phyloP scores from a whole-genome alignment of 108 stramenopile genomes.

The Parmales sp. region DNA sequence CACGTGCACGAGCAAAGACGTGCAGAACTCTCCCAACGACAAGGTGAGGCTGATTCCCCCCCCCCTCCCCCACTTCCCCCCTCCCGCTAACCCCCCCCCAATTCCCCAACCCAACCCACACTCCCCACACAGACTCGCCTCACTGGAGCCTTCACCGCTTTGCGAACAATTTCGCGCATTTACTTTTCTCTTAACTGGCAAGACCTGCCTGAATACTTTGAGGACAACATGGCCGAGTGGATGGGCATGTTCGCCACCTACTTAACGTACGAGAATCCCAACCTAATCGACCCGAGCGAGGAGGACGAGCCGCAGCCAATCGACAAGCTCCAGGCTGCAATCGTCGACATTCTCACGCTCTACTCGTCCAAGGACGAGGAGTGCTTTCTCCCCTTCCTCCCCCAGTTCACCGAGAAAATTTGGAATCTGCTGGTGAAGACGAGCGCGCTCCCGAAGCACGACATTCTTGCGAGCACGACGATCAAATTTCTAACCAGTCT shows the following conservation, averaged over 20 bases:
- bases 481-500: constrained; percentile 81
- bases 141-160: constrained; percentile 61
- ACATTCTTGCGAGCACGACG: constrained; percentile 74
- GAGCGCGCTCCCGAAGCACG: constrained; percentile 59
- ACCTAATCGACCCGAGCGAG: constrained; percentile 59
- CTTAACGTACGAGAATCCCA: constrained; percentile 70
- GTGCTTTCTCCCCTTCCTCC: constrained; percentile 66
- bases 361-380: constrained; percentile 95
- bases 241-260: constrained; percentile 79
- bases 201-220: constrained; percentile 95
- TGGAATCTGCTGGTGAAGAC: constrained; percentile 78
- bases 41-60: no score
- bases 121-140: no score
- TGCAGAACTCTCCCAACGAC: constrained; percentile 32
- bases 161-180: constrained; percentile 77
- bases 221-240: constrained; percentile 89
- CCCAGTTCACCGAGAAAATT: constrained; percentile 66
- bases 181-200: constrained; percentile 93
- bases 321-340: constrained; percentile 74
- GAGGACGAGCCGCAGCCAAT: constrained; percentile 39
- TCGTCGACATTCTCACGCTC: constrained; percentile 81
- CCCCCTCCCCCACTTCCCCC: not conserved
- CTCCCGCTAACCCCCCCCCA: not conserved
- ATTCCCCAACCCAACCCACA: no score
- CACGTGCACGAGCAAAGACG: constrained; percentile 28